These are phyloP conservation scores for Quercus robur DNA, from an alignment of 306 rosid species.

Conservation along the genomic window DNA sequence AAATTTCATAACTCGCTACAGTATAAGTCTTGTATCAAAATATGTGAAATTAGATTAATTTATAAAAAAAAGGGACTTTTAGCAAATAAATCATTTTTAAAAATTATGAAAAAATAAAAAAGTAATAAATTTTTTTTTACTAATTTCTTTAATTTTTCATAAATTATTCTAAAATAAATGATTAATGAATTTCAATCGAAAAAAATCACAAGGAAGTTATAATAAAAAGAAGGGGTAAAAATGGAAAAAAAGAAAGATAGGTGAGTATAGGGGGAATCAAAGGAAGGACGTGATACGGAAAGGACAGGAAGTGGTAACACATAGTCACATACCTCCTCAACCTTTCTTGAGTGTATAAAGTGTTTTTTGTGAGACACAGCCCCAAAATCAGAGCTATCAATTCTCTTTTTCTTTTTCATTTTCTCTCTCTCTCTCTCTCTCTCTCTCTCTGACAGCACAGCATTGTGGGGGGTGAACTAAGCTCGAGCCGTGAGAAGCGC, in stretches of 20 bases:
- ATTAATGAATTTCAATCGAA: background rate
- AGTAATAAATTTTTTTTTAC: no score
- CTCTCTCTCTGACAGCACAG: background rate
- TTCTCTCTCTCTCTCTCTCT: background rate
- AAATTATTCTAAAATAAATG: background rate
- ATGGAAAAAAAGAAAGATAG: background rate
- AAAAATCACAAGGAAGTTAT: no score
- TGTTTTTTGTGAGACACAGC: conserved; percentile 16
- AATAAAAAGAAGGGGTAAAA: background rate
- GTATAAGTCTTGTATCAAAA: no score
- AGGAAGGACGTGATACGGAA: background rate
- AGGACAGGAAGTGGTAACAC: conserved; percentile 15
- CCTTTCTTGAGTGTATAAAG: background rate
- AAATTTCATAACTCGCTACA: no score
- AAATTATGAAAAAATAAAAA: background rate
- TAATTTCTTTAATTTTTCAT: background rate
- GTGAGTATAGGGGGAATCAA: background rate
- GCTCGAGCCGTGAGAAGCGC: background rate
- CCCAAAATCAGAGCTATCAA: background rate
- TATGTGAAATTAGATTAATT: no score
- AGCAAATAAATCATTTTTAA: no score
- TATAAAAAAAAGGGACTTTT: background rate
- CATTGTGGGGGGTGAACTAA: background rate
- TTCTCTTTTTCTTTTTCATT: no score
- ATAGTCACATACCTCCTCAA: background rate